phyloP scores from a whole-genome alignment of 2,329 filamentous ascomycete genomes.

The Penicillium sp. region DNA sequence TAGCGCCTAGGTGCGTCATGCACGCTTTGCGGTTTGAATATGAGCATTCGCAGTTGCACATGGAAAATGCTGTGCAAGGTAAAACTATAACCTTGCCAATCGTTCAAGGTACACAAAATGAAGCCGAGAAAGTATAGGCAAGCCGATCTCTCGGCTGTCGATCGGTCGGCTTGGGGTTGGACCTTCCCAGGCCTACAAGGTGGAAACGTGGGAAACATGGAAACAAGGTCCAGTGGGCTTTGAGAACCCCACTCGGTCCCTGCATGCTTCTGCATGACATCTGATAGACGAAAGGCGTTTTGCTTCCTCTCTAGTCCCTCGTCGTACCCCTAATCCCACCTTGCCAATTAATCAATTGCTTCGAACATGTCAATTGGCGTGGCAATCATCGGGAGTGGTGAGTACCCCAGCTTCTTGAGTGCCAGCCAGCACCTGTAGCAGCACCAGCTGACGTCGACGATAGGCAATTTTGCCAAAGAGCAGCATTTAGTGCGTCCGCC shows the following conservation, averaged over 20 bases:
- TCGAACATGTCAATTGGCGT: constrained; percentile 45
- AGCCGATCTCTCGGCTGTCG: constrained; percentile 4
- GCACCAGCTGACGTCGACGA: neutral
- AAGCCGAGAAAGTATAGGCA: neutral
- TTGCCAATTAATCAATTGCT: neutral
- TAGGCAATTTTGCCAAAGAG: constrained; percentile 59
- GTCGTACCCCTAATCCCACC: neutral
- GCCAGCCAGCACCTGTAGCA: neutral
- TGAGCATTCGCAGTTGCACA: neutral
- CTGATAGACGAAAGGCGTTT: neutral
- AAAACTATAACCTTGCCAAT: too few species aligned
- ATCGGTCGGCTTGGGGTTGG: constrained; percentile 13
- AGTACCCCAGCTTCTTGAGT: constrained; percentile 1
- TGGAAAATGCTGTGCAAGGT: neutral
- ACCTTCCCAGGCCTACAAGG: constrained; percentile 18
- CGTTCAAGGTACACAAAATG: neutral
- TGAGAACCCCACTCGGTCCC: constrained; percentile 12
- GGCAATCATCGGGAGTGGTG: constrained; percentile 57
- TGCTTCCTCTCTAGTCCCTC: neutral
- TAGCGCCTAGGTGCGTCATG: constrained; percentile 9
- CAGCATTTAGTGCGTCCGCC: constrained; percentile 51
- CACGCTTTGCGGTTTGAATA: neutral
- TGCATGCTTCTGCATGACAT: constrained; percentile 16
- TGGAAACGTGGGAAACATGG: constrained; percentile 5
- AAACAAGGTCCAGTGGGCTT: constrained; percentile 3